Base-by-base conservation (phyloP, 2,329 filamentous ascomycete genomes). In the Pseudogymnoascus sp. region DNA sequence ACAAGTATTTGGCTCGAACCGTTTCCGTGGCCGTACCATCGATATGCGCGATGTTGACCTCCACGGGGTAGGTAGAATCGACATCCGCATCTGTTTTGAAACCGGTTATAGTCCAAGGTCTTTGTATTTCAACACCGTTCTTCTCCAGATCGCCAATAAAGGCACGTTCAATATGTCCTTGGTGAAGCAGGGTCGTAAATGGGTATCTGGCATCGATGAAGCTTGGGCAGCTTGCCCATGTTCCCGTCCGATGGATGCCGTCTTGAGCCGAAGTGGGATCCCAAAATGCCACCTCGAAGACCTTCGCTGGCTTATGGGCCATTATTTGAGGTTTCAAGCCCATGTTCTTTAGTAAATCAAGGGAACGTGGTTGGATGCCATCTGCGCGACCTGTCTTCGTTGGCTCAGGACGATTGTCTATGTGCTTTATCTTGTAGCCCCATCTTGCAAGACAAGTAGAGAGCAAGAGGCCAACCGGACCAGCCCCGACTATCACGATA, bases 341-440 rank as follows among this genome's bases (percentile, higher is more conserved):
- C 87, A 96, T 91, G 72, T 96, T 96, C 61, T 89, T 86, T 59
- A 96, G 80, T 14, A 96, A 83, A 70, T 96, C 92, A 23, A 95
- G 80, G 0, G 92, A 95, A 40, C 92, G 87, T 38, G 92, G 92
- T 77, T 96, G 92, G 64, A 97, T 95, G 66, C 91, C 92, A 76
- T 96, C 92, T 63, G 92, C 92, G 67, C 92, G 89, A 62, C 92
- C 92, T 18, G 91, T 96, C 2, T 85, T 79, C 11, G 92, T 96
- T 14, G 92, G 92, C 71, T 93, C 89, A 1, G 91, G 81, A 64
- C 92, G 84, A 76, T 95, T 96, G 77, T 96, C 92, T 72, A 96
- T 91, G 77, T 96, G 91, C 80, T 93, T 96, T 75, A 97, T 91
- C 75, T 86, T 91, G 80, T 96, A 97, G 18, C 92, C 92, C 91